Evolutionary conservation across 202 grass and related monocot genomes (phyloP), one percentile per base, ranked within the genome.

Genomic region (Panicum hallii): DNA sequence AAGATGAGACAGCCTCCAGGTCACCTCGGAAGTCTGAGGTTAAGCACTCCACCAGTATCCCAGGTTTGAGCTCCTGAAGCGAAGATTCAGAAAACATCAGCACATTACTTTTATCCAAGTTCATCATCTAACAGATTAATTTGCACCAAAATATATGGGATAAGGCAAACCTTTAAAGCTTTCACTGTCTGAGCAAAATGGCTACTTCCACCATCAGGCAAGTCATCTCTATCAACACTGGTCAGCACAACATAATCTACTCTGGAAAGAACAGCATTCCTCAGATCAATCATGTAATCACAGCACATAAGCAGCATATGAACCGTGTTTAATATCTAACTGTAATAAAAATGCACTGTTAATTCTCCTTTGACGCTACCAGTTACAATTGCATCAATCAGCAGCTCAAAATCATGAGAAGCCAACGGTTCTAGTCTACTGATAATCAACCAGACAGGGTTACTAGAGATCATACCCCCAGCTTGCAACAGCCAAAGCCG

Each of bases 1-100:
- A 84, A 79, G 85, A 83, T 3, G 88, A 89, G 16, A 96, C 82
- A 0, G 88, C 86, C 77, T 92, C 90, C 67, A 96, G 73, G 66
- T 99, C 93, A 74, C 93, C 91, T 90, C 90, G 87, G 50, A 99
- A 99, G 90, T 99, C 93, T 66, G 97, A 99, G 40, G 93, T 94
- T 79, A 96, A 70, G 49, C 91, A 96, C 58, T 99, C 93, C 42
- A 99, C 93, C 66, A 99, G 57, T 84, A 99, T 99, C n/a, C 83
- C 86, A 40, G 97, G 90, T 87, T 96, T 99, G 16, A 91, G 56
- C n/a, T 90, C 92, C 97, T 99, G 84, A 88, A 43, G 15, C 3
- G 40, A 30, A 77, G 43, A 77, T 62, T 62, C 38, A 45, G 1
- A 77, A 77, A 56, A 77, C 6, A 62, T 62, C 20, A 62, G n/a